Conservation (phyloP, 225 moss, liverwort and hornwort genomes). For the Anthoceros angustus region DNA sequence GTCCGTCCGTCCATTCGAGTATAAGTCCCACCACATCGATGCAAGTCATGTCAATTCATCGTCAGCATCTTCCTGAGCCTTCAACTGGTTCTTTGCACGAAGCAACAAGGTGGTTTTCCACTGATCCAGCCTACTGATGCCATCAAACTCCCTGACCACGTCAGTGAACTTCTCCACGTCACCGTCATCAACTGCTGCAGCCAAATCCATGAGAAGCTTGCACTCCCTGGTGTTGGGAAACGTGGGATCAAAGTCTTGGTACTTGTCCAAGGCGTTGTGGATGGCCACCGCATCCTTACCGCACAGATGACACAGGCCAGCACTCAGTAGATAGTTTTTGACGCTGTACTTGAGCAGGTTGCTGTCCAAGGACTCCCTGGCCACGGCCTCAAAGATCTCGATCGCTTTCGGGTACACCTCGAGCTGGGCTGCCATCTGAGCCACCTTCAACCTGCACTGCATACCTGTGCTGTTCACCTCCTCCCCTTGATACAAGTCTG, state of each 20-base stretch:
- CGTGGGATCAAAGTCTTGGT: constrained; percentile 25
- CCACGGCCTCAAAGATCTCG: constrained; percentile 48
- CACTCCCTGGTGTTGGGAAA: constrained; percentile 16
- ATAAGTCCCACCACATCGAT: too few relatives aligned
- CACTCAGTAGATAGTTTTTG: constrained; percentile 52
- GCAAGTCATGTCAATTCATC: constrained; percentile 11
- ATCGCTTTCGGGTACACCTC: constrained; percentile 30
- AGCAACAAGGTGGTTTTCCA: constrained; percentile 17
- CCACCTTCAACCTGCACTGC: constrained; percentile 25
- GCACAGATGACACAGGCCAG: constrained; percentile 46
- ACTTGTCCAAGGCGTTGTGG: constrained; percentile 30
- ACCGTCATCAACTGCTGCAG: constrained; percentile 9
- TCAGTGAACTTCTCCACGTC: constrained; percentile 15
- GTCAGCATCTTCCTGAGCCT: constrained; percentile 7
- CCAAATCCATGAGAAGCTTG: constrained; percentile 12
- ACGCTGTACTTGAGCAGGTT: constrained; percentile 53
- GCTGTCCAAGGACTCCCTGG: constrained; percentile 39
- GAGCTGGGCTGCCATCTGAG: constrained; percentile 13
- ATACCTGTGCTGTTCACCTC: constrained; percentile 15
- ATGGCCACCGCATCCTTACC: constrained; percentile 29
- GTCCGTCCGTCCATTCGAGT: too few relatives aligned
- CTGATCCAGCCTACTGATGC: constrained; percentile 16
- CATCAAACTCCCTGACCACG: constrained; percentile 16
- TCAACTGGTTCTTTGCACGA: constrained; percentile 12
- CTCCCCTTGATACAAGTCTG: constrained; percentile 16